These are phyloP conservation scores for Hanseniaspora clermontiae DNA, from an alignment of 805 yeast genomes.

Conservation along the genomic window DNA sequence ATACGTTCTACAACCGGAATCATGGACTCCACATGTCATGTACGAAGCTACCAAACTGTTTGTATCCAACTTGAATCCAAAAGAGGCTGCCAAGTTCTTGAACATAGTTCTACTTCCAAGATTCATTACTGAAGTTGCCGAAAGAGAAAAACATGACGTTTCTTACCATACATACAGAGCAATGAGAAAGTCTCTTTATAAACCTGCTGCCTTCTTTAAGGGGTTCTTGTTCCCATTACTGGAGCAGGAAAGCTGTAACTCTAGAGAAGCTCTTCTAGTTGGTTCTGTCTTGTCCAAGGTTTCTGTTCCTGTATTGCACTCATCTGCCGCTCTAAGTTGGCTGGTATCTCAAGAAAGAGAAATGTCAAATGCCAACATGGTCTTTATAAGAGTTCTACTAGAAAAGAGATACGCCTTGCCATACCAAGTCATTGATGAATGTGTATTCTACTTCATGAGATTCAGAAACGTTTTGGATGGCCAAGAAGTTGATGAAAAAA, in stretches of 20 bases:
- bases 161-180: conserved; percentile 91
- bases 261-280: conserved; percentile 88
- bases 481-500: conserved; percentile 32
- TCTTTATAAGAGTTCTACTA: conserved; percentile 74
- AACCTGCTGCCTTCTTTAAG: conserved; percentile 95
- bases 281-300: conserved; percentile 82
- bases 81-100: conserved; percentile 78
- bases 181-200: conserved; percentile 80
- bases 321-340: conserved; percentile 87
- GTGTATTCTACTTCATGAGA: conserved; percentile 86
- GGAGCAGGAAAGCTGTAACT: conserved; percentile 66
- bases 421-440: conserved; percentile 86
- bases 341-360: conserved; percentile 46
- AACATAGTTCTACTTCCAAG: conserved; percentile 55
- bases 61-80: conserved; percentile 77
- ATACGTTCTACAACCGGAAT: conserved; percentile 81
- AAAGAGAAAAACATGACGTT: conserved; percentile 59
- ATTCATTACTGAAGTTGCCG: conserved; percentile 59
- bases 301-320: conserved; percentile 88
- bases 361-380: conserved; percentile 47
- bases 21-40: conserved; percentile 90
- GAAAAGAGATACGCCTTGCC: conserved; percentile 96
- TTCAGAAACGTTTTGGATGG: conserved; percentile 52
- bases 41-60: conserved; percentile 91
- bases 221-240: conserved; percentile 88